phyloP scores from a whole-genome alignment of 805 yeast genomes.

The Wickerhamiella australiensis region DNA sequence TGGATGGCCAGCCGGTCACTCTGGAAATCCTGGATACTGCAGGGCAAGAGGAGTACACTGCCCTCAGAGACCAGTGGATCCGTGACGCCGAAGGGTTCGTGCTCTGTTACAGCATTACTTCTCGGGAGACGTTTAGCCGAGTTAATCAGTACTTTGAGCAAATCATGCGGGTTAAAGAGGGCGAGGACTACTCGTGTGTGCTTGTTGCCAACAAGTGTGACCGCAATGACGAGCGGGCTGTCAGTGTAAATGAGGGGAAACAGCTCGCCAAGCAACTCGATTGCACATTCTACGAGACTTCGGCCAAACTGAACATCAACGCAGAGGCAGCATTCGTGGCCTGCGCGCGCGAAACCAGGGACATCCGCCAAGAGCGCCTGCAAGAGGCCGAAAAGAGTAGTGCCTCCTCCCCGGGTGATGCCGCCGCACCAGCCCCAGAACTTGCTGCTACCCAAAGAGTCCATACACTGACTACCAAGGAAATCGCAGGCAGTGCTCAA shows the following conservation, averaged over 20 bases:
- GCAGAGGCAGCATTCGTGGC: conserved; percentile 74
- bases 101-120: conserved; percentile 78
- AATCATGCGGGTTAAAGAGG: conserved; percentile 57
- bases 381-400: conserved; percentile 34
- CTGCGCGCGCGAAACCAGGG: conserved; percentile 57
- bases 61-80: conserved; percentile 91
- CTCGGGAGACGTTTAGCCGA: conserved; percentile 75
- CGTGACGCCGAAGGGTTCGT: conserved; percentile 91
- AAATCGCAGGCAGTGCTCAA: neutral
- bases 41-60: conserved; percentile 93
- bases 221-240: conserved; percentile 62
- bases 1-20: conserved; percentile 66
- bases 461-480: neutral
- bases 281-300: conserved; percentile 68
- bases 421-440: neutral
- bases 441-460: neutral
- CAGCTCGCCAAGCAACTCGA: conserved; percentile 56
- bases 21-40: conserved; percentile 93
- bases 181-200: conserved; percentile 56
- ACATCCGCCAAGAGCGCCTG: conserved; percentile 63
- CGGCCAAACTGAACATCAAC: conserved; percentile 84
- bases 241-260: conserved; percentile 75
- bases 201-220: conserved; percentile 87
- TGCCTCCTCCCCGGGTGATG: too few species aligned
- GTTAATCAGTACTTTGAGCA: conserved; percentile 69